Base-by-base conservation (phyloP, 2,329 filamentous ascomycete species). In the Diatrype stigma region DNA sequence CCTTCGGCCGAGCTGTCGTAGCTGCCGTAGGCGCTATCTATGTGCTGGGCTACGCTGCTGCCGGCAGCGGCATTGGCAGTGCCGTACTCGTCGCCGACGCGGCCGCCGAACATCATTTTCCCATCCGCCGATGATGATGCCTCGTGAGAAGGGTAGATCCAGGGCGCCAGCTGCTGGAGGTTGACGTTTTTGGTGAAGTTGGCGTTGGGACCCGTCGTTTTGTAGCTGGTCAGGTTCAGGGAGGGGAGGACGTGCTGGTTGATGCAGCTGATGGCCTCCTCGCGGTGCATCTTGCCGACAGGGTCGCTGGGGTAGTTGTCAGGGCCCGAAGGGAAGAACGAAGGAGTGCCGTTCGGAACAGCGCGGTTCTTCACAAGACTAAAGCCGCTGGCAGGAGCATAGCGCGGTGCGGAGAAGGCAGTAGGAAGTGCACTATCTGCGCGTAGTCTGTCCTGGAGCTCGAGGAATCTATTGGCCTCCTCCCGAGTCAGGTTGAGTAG, bases 401-500 rank as follows among this genome's bases (percentile, higher is more conserved):
- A 78, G 21, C 80, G 77, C 8, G 76, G 70, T 7, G 79, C 78
- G 6, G 79, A 67, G 56, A 84, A 86, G 0, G 78, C 73, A 3
- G 79, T 77, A 0, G 82, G 81, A 47, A 74, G 75, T 45, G 74
- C 70, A 14, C 77, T 74, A 35, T 73, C 71, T 8, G 67, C 63
- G 2, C 78, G 76, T 42, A 89, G 70, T 6, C 71, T 71, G 45
- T 76, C 73, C 66, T 93, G 89, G 5, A 93, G 76, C 47, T 82
- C 76, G 11, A 93, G 72, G 57, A 87, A 92, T 4, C 79, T 78
- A 32, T 85, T 75, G 63, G 92, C 88, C 55, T 92, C 84, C 40
- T 86, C 81, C 3, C 78, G 70, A 1, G 78, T 84, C 49, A 94
- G 70, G 51, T 87, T 86, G 56, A 86, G 84, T n/a, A 93, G 75